phyloP scores from a whole-genome alignment of 1,139 yeast species.

The Kurtzmaniella quercitrusa region DNA sequence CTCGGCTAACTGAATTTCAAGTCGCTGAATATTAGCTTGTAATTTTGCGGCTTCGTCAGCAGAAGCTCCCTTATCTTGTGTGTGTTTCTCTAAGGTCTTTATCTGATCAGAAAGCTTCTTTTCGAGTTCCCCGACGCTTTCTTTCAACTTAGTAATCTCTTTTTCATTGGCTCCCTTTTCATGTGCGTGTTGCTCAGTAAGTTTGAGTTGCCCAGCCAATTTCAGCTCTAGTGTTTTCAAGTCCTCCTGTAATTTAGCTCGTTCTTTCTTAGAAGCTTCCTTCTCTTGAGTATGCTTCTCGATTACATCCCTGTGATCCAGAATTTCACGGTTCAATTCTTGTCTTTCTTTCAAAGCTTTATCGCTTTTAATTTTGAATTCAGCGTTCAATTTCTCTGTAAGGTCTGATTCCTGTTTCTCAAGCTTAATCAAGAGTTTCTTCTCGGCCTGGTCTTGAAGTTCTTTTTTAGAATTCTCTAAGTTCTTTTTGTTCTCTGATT shows the following conservation, averaged over 20 bases:
- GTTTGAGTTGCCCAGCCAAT: too few species aligned
- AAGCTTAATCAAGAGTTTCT: neutral
- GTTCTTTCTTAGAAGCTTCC: neutral
- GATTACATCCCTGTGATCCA: neutral
- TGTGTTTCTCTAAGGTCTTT: constrained; percentile 5
- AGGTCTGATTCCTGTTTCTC: neutral
- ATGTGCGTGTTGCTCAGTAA: too few species aligned
- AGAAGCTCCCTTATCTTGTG: neutral
- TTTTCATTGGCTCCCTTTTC: too few species aligned
- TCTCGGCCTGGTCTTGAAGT: neutral
- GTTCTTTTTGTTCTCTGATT: constrained; percentile 3
- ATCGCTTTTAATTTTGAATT: neutral
- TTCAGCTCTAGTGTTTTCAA: neutral
- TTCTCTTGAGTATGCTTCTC: neutral
- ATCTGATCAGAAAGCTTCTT: constrained; percentile 5
- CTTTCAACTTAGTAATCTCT: constrained; percentile 3
- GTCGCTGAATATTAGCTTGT: neutral
- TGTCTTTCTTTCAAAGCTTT: constrained; percentile 5
- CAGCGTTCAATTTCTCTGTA: constrained; percentile 3
- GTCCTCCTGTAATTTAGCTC: neutral
- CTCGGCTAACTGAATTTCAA: neutral
- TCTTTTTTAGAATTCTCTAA: neutral
- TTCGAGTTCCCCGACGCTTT: neutral
- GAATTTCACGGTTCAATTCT: neutral
- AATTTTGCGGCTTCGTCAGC: neutral